These are phyloP conservation scores for Calcarisporium arbuscula DNA, from an alignment of 2,329 filamentous ascomycete genomes.

Conservation along the genomic window DNA sequence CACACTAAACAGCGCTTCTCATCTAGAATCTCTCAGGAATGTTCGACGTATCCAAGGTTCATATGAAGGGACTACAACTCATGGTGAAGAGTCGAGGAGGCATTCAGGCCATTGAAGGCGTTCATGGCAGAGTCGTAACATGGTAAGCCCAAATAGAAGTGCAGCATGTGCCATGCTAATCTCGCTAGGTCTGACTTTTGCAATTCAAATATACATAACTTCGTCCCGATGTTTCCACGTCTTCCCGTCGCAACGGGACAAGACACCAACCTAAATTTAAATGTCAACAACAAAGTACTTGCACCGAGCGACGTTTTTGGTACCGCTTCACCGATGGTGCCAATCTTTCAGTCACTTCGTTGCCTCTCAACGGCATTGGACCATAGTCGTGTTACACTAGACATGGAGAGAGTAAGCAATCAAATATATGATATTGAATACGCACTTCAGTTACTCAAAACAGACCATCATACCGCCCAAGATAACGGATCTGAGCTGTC, in stretches of 20 bases:
- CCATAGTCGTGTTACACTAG: neutral
- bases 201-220: conserved; percentile 5
- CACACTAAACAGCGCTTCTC: neutral
- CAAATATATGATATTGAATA: conserved; percentile 4
- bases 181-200: conserved; percentile 5
- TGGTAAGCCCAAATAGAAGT: neutral
- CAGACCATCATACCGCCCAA: neutral
- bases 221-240: conserved; percentile 1
- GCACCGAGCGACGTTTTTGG: neutral
- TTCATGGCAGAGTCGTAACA: conserved; percentile 1
- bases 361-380: conserved; percentile 2
- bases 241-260: neutral
- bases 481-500: neutral
- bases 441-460: conserved; percentile 1
- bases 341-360: conserved; percentile 1
- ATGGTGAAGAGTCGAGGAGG: conserved; percentile 3
- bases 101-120: conserved; percentile 1
- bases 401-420: neutral
- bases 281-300: neutral
- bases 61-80: conserved; percentile 4
- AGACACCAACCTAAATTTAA: neutral
- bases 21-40: conserved; percentile 3
- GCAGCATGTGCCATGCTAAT: neutral
- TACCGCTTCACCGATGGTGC: neutral
- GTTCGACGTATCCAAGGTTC: conserved; percentile 4